Percentiles rank a stretch among this genome's conserved stretches.
Conservation (phyloP, 495 filamentous ascomycete species). For the Aspergillus conjunctus region DNA sequence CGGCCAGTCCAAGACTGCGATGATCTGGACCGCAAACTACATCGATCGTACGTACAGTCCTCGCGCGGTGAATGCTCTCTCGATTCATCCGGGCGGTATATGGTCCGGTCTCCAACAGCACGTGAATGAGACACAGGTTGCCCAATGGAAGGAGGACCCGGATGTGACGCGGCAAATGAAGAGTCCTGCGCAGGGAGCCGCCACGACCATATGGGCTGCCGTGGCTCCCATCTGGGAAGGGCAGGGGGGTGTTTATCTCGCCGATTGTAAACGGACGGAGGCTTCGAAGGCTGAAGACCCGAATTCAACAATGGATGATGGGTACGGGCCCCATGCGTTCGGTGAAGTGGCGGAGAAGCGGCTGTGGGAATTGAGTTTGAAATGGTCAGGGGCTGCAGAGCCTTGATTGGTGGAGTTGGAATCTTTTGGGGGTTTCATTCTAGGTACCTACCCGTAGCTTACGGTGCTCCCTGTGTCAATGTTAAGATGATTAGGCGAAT, state of each 20-base stretch:
- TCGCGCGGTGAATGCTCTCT: background rate
- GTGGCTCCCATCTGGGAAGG: background rate
- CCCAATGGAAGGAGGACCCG: background rate
- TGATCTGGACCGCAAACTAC: background rate
- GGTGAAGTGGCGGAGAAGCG: background rate
- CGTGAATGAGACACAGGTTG: background rate
- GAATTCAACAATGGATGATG: background rate
- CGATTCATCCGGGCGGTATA: background rate
- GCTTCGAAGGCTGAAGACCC: background rate
- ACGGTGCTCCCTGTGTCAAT: too few relatives aligned
- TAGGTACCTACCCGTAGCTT: too few relatives aligned
- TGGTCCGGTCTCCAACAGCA: background rate
- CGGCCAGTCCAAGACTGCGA: background rate
- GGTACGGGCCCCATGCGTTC: background rate
- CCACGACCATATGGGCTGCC: background rate
- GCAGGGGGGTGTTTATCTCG: background rate
- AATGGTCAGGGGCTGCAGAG: background rate
- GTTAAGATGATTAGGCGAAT: too few relatives aligned
- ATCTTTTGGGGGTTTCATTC: too few relatives aligned
- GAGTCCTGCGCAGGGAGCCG: background rate
- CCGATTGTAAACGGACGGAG: background rate
- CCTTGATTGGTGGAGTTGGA: background rate
- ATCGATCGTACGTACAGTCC: background rate
- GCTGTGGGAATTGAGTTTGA: background rate
- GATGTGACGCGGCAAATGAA: background rate